Evolutionary conservation across 148 eudicot genomes (phyloP), one percentile per base, ranked within the genome.

Genomic region (Arbutus unedo): DNA sequence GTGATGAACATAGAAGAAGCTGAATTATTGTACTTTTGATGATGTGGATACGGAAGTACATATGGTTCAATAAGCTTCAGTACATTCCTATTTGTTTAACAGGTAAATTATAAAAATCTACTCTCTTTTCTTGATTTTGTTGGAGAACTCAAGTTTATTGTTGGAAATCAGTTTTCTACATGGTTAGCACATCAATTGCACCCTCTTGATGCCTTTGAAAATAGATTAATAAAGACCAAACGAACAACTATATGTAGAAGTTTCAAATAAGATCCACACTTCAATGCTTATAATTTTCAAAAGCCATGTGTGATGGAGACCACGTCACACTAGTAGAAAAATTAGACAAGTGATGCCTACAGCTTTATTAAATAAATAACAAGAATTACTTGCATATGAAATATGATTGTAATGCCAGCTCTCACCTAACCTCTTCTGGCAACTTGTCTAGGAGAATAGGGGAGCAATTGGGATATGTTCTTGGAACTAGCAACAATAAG

Each of bases 381-480:
- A 75, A 51, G 78, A 53, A 68, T 38, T 25, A 50, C 60, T 50
- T 51, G 25, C 47, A 48, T 76, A 68, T 72, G 74, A 51, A 67
- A 45, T 4, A 6, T 8, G 66, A 64, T 6, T 41, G 14, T 6
- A 15, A 66, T 49, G 53, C 13, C n/a, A 77, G 38, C 66, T 77
- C 86, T 87, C 85, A 95, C 98, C 98, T 92, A 84, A 88, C 88
- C 82, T 89, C 90, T 76, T 85, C 91, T 21, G 97, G 95, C 81
- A 95, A 90, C 86, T 93, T 91, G 84, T 95, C 97, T 89, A 95
- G 74, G 83, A 95, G 86, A 67, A 92, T 76, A 43, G 97, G 98
- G 78, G 94, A 92, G 82, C 91, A 91, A 86, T 90, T 88, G 74
- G 98, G 98, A 88, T 95, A 95, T 86, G 91, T 92, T 50, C 85